These are phyloP conservation scores for Ustilago cynodontis DNA, from an alignment of 1,284 basidiomycete genomes.

Conservation along the genomic window DNA sequence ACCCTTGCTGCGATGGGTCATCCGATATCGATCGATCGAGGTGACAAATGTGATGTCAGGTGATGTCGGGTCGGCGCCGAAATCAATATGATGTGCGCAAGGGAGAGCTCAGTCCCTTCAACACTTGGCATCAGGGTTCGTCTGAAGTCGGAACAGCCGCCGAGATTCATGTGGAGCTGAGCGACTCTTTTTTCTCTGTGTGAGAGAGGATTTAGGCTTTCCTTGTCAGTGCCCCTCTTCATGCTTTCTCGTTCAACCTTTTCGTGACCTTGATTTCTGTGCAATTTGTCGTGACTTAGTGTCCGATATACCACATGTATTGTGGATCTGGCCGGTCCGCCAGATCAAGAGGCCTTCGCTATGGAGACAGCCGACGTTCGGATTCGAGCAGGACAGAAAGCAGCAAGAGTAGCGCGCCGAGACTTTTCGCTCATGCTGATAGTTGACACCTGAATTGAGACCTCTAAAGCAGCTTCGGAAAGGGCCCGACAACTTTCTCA, in stretches of 20 bases:
- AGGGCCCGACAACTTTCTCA: not conserved
- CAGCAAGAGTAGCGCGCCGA: not conserved
- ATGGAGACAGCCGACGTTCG: no score
- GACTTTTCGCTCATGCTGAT: not conserved
- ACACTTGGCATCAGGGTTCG: not conserved
- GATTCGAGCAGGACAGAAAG: no score
- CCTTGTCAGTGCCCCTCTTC: not conserved
- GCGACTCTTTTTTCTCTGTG: not conserved
- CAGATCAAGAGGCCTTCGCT: no score
- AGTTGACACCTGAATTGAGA: not conserved
- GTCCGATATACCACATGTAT: no score
- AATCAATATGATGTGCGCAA: not conserved
- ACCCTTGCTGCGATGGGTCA: not conserved
- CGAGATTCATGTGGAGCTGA: constrained; percentile 17
- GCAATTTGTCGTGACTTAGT: not conserved
- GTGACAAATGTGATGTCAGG: not conserved
- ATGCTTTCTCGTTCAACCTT: not conserved
- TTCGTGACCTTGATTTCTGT: not conserved
- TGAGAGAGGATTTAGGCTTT: not conserved
- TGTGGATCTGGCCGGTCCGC: no score
- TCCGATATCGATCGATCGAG: constrained; percentile 3
- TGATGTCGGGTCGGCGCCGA: no score
- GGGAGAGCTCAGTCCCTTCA: not conserved
- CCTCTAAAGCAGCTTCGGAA: not conserved
- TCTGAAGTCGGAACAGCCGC: constrained; percentile 10